These are phyloP conservation scores for Dichomitus squalens DNA, from an alignment of 1,284 basidiomycete species.

Conservation along the genomic window DNA sequence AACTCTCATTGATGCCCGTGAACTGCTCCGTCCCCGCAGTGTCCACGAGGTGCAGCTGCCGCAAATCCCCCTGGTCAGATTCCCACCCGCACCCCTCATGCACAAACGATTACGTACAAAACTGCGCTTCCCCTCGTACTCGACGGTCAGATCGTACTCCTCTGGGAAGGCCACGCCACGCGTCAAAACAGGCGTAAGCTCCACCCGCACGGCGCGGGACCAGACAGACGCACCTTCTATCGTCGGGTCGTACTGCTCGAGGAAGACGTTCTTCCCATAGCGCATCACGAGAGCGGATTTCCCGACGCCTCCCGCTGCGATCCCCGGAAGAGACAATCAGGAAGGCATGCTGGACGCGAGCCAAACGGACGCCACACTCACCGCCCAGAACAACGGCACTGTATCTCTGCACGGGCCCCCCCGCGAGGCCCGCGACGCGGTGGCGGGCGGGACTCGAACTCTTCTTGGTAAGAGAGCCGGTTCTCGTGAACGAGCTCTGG, in stretches of 20 bases:
- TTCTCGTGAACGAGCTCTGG: neutral
- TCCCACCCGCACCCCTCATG: neutral
- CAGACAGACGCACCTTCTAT: constrained; percentile 63
- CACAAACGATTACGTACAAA: constrained; percentile 25
- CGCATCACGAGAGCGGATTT: constrained; percentile 78
- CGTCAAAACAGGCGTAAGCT: constrained; percentile 17
- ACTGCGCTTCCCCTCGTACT: constrained; percentile 48
- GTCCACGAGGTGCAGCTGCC: constrained; percentile 82
- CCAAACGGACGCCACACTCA: constrained; percentile 34
- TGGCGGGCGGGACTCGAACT: too few relatives aligned
- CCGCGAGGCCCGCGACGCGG: neutral
- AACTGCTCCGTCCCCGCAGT: constrained; percentile 92
- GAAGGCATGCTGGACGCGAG: constrained; percentile 5
- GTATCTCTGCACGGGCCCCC: constrained; percentile 57
- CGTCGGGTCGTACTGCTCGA: constrained; percentile 80
- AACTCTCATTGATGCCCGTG: constrained; percentile 75
- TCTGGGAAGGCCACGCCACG: constrained; percentile 41
- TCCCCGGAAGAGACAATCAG: neutral
- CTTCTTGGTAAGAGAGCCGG: too few relatives aligned
- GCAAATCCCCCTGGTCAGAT: neutral
- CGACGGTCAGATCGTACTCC: constrained; percentile 67
- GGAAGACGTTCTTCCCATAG: constrained; percentile 74
- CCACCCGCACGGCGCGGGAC: neutral
- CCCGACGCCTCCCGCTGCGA: constrained; percentile 77
- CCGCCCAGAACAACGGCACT: constrained; percentile 80